Evolutionary conservation across 2,329 filamentous ascomycete genomes (phyloP).

Genomic region (Colletotrichum sp.): DNA sequence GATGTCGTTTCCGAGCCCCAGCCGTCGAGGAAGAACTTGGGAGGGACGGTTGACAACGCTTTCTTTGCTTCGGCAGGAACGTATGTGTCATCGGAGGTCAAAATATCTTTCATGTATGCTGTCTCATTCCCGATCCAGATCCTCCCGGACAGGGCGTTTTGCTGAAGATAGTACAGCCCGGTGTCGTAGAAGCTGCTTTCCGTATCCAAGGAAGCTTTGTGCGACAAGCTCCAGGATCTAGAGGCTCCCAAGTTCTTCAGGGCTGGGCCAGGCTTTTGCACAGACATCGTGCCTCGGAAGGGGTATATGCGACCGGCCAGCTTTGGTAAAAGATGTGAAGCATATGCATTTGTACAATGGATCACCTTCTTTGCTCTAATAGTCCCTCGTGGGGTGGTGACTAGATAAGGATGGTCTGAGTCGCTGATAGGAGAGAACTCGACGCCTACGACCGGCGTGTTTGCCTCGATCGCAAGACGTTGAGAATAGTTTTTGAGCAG

Average conservation of each 20-base stretch:
- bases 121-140: constrained; percentile 18
- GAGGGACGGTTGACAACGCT: background rate
- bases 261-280: constrained; percentile 32
- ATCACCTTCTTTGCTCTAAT: constrained; percentile 38
- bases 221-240: constrained; percentile 21
- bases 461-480: constrained; percentile 31
- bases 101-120: background rate
- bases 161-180: constrained; percentile 17
- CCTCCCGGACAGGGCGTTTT: background rate
- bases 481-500: constrained; percentile 29
- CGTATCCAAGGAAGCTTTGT: background rate
- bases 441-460: constrained; percentile 31
- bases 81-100: background rate
- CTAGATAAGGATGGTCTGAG: constrained; percentile 25
- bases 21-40: background rate
- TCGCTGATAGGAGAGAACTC: background rate
- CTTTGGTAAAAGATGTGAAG: constrained; percentile 42
- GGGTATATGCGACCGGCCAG: constrained; percentile 41
- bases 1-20: background rate
- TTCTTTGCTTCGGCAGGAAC: background rate
- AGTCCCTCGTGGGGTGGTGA: constrained; percentile 38
- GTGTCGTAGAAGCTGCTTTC: background rate
- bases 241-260: constrained; percentile 12
- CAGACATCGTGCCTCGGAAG: constrained; percentile 45
- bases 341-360: constrained; percentile 46